phyloP scores from a whole-genome alignment of 805 yeast genomes.

The Tetrapisispora pingtungensis region DNA sequence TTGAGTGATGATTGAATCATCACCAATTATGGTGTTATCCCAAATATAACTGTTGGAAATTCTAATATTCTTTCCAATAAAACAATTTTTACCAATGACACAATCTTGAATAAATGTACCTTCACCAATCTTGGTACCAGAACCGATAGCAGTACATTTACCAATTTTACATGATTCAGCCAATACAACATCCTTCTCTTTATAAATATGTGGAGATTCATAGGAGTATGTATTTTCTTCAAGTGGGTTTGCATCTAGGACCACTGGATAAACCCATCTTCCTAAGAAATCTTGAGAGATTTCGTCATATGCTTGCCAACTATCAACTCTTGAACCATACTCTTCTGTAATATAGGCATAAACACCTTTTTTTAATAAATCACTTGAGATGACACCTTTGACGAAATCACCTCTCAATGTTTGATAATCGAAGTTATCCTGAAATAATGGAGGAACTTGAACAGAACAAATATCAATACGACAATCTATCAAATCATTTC shows the following conservation, averaged over 20 bases:
- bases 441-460: slow-evolving; percentile 89
- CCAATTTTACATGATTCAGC: slow-evolving; percentile 90
- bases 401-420: slow-evolving; percentile 77
- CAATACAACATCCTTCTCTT: slow-evolving; percentile 76
- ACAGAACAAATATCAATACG: slow-evolving; percentile 93
- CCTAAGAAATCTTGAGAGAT: slow-evolving; percentile 82
- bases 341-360: slow-evolving; percentile 78
- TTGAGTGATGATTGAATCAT: slow-evolving; percentile 46
- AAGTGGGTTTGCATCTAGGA: slow-evolving; percentile 72
- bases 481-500: slow-evolving; percentile 93
- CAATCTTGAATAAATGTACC: slow-evolving; percentile 56
- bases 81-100: slow-evolving; percentile 78
- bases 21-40: slow-evolving; percentile 71
- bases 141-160: slow-evolving; percentile 73
- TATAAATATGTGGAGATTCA: slow-evolving; percentile 78
- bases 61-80: slow-evolving; percentile 65
- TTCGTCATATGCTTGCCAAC: slow-evolving; percentile 88
- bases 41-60: slow-evolving; percentile 75
- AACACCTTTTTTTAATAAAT: slow-evolving; percentile 79
- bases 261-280: slow-evolving; percentile 88
- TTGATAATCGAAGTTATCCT: slow-evolving; percentile 94
- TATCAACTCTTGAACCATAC: slow-evolving; percentile 92
- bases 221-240: slow-evolving; percentile 66
- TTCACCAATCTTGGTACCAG: slow-evolving; percentile 66
- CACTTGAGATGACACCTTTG: slow-evolving; percentile 82